phyloP scores from a whole-genome alignment of 2,329 filamentous ascomycete species.

The Fusarium mundagurra region DNA sequence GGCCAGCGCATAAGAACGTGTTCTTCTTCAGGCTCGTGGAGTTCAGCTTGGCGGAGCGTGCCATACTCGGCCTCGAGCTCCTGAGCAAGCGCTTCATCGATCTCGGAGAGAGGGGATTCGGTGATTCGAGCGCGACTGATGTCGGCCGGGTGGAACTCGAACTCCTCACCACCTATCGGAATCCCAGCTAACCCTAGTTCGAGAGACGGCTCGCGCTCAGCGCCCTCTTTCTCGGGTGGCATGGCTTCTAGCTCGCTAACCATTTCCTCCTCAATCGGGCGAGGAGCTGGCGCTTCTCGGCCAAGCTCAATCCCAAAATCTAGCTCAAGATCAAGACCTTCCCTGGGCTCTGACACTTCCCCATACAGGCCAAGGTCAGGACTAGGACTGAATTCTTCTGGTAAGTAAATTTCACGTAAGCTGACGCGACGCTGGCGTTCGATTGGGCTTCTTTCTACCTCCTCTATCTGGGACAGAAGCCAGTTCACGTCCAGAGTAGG shows the following conservation, averaged over 20 bases:
- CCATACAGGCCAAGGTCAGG: neutral
- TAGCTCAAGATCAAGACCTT: slow-evolving; percentile 76
- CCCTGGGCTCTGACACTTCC: slow-evolving; percentile 61
- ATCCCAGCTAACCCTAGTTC: slow-evolving; percentile 54
- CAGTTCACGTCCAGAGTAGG: neutral
- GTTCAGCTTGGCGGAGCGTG: slow-evolving; percentile 55
- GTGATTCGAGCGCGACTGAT: slow-evolving; percentile 70
- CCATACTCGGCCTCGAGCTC: slow-evolving; percentile 70
- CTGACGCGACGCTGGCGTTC: slow-evolving; percentile 67
- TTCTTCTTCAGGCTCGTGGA: neutral
- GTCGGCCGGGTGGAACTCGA: slow-evolving; percentile 69
- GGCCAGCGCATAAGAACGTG: neutral
- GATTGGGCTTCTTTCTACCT: slow-evolving; percentile 61
- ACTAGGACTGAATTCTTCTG: slow-evolving; percentile 65
- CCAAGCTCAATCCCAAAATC: slow-evolving; percentile 75
- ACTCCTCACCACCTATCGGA: slow-evolving; percentile 66
- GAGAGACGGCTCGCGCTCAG: neutral
- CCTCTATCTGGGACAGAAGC: slow-evolving; percentile 57
- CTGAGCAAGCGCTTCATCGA: slow-evolving; percentile 69
- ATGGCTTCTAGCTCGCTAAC: slow-evolving; percentile 55
- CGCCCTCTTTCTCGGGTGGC: neutral
- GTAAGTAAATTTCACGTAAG: slow-evolving; percentile 72
- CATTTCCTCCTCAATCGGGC: slow-evolving; percentile 62
- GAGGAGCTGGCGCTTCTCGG: slow-evolving; percentile 64
- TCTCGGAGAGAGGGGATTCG: slow-evolving; percentile 75